Evolutionary conservation across 2,329 filamentous ascomycete genomes (phyloP).

Genomic region (Diatrype stigma): DNA sequence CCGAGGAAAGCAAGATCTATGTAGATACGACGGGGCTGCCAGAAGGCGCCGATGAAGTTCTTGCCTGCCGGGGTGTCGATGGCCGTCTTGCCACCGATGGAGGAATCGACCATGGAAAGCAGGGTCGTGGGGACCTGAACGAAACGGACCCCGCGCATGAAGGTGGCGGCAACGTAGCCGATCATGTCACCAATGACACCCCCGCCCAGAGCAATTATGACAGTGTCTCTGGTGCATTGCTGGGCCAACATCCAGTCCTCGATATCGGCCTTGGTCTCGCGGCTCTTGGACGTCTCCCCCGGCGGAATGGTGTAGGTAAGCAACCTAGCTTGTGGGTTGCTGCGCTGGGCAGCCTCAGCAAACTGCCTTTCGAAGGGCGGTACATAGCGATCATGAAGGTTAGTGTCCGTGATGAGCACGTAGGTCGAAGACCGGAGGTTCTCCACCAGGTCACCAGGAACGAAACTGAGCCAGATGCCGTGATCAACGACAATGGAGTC

Average conservation of each 20-base stretch:
- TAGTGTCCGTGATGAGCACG: slow-evolving; percentile 94
- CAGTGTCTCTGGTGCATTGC: slow-evolving; percentile 89
- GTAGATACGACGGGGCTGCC: slow-evolving; percentile 92
- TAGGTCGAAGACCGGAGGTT: slow-evolving; percentile 85
- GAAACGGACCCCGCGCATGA: slow-evolving; percentile 95
- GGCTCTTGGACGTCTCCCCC: slow-evolving; percentile 88
- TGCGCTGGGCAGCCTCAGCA: slow-evolving; percentile 36
- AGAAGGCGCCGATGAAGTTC: slow-evolving; percentile 93
- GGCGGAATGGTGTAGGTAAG: slow-evolving; percentile 84
- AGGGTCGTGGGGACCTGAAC: slow-evolving; percentile 95
- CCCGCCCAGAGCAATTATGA: slow-evolving; percentile 90
- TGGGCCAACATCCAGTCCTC: slow-evolving; percentile 96
- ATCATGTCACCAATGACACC: slow-evolving; percentile 98
- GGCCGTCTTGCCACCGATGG: slow-evolving; percentile 96
- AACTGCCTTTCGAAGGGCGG: slow-evolving; percentile 70
- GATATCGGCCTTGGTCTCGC: slow-evolving; percentile 89
- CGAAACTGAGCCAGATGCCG: slow-evolving; percentile 79
- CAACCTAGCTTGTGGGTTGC: slow-evolving; percentile 57
- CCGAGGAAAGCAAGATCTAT: slow-evolving; percentile 91
- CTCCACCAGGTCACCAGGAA: slow-evolving; percentile 73
- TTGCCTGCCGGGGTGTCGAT: slow-evolving; percentile 96
- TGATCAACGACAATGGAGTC: slow-evolving; percentile 91
- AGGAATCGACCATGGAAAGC: slow-evolving; percentile 96
- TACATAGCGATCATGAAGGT: slow-evolving; percentile 76
- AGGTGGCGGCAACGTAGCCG: slow-evolving; percentile 94